These are phyloP conservation scores for Aspergillus amoenus DNA, from an alignment of 2,329 filamentous ascomycete species.

Conservation along the genomic window DNA sequence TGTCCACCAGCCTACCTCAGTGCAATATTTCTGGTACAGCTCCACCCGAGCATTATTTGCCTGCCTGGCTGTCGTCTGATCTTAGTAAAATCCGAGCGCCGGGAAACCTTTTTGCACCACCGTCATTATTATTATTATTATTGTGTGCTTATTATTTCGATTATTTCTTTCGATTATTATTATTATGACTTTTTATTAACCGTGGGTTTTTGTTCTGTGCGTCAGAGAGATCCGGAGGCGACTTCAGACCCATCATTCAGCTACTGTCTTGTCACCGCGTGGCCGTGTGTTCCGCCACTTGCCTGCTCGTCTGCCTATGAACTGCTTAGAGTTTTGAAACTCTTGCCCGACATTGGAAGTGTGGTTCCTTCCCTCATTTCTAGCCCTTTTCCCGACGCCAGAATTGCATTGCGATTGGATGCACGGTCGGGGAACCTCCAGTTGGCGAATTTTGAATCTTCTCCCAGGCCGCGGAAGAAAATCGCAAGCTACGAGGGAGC, in stretches of 20 bases:
- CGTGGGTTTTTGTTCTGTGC: conserved; percentile 16
- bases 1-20: neutral
- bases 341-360: conserved; percentile 2
- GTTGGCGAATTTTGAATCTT: conserved; percentile 9
- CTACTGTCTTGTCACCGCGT: conserved; percentile 24
- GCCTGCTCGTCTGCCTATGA: conserved; percentile 6
- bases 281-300: conserved; percentile 21
- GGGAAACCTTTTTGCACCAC: conserved; percentile 8
- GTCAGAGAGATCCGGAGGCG: conserved; percentile 21
- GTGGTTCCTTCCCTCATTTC: conserved; percentile 5
- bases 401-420: conserved; percentile 9
- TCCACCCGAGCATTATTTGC: conserved; percentile 20
- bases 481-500: neutral
- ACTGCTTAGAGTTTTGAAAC: conserved; percentile 12
- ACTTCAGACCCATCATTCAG: conserved; percentile 27
- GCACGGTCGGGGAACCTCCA: conserved; percentile 8
- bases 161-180: conserved; percentile 12
- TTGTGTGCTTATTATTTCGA: conserved; percentile 13
- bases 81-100: conserved; percentile 15
- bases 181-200: conserved; percentile 14
- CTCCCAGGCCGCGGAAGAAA: conserved; percentile 1
- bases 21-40: conserved; percentile 20
- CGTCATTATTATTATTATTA: conserved; percentile 10
- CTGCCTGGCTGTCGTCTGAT: conserved; percentile 20
- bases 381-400: conserved; percentile 1